Evolutionary conservation across 192 early-diverging fungal species (phyloP), one percentile per base, ranked within the genome.

Genomic region (Mortierella hygrophila): DNA sequence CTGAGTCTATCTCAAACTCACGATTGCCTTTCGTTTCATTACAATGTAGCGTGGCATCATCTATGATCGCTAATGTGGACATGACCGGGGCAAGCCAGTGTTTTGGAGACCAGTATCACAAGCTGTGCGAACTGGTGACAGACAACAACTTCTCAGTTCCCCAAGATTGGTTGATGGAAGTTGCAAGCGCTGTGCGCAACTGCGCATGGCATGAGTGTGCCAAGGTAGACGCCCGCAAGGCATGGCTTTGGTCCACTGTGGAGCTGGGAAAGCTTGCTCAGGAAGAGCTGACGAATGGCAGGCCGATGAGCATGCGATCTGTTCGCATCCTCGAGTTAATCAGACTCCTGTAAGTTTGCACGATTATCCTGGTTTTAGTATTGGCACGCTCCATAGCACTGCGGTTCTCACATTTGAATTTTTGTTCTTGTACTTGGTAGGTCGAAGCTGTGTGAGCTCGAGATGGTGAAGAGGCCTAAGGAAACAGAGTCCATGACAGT

Each of bases 201-300:
- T 54, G 52, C 18, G 20, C 4, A 21, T 21, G 52, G 20, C 52
- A 20, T 54, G 52, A 54, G 20, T 54, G 52, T 54, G 18, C 52
- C 52, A 54, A 54, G 20, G 52, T 9, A 16, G 52, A 20, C 26
- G 29, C n/a, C 65, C 26, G 29, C 29, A 32, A 68, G 65, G 35
- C 29, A 68, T 68, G 65, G 7, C 65, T 32, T 18, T 68, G 65
- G 29, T 68, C 65, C 0, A 68, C 65, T n/a, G 26, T 37, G 29
- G 65, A 68, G 65, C 65, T 68, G 65, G 65, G 65, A 18, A 68
- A 68, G 32, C 65, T 68, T 68, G 65, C 65, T 68, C n/a, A 68
- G 65, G 26, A 68, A 32, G 65, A 68, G 26, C 21, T 68, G 65
- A 68, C 26, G 65, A 68, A 68, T 32, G 65, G 65, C 15, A 35